Evolutionary conservation across 2,329 filamentous ascomycete species (phyloP).

Genomic region (Hymenoscyphus linearis): DNA sequence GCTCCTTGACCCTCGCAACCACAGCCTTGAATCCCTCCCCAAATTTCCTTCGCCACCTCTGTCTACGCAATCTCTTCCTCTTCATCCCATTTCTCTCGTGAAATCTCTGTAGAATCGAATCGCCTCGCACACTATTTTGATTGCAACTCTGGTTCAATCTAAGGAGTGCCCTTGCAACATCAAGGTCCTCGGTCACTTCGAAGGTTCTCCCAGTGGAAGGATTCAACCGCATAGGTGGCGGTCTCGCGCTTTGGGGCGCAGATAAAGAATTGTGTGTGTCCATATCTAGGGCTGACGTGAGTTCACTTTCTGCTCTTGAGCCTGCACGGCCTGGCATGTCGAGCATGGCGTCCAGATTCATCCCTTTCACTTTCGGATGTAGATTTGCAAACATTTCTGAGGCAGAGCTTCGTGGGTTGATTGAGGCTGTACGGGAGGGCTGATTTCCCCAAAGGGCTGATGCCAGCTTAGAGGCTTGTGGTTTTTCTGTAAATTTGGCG

Average conservation of each 20-base stretch:
- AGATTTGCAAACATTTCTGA: not conserved
- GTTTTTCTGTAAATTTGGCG: not conserved
- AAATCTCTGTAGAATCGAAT: slow-evolving; percentile 56
- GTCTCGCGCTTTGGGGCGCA: not conserved
- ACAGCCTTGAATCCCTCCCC: slow-evolving; percentile 61
- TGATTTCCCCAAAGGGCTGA: slow-evolving; percentile 1
- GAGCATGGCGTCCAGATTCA: not conserved
- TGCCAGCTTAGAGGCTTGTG: not conserved
- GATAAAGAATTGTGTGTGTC: not conserved
- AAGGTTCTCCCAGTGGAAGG: slow-evolving; percentile 27
- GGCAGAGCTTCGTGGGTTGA: not conserved
- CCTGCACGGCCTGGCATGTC: not conserved
- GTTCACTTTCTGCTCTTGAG: not conserved
- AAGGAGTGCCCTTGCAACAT: slow-evolving; percentile 24
- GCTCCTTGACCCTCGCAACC: slow-evolving; percentile 58
- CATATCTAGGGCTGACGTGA: no score
- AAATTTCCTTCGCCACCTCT: slow-evolving; percentile 67
- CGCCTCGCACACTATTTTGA: slow-evolving; percentile 53
- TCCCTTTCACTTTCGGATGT: not conserved
- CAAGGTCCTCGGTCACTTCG: slow-evolving; percentile 16
- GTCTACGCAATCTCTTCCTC: slow-evolving; percentile 66
- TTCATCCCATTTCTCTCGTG: slow-evolving; percentile 73
- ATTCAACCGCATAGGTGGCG: slow-evolving; percentile 19
- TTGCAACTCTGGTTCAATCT: slow-evolving; percentile 38
- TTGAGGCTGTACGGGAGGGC: not conserved